These are phyloP conservation scores for Calophaca sinica DNA, from an alignment of 306 rosid genomes.

Conservation along the genomic window DNA sequence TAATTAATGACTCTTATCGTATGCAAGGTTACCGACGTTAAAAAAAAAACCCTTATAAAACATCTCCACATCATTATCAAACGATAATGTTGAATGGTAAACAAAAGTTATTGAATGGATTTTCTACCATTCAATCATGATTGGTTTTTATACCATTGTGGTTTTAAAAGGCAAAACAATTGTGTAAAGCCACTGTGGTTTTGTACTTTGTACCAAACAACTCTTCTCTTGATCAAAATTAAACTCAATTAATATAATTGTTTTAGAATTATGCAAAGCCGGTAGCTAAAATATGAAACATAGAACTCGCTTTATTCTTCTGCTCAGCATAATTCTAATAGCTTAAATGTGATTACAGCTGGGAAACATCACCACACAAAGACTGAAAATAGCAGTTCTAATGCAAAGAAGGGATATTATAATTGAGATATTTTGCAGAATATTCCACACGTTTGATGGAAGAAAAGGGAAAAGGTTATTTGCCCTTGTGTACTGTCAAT, in stretches of 20 bases:
- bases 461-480: too few relatives aligned
- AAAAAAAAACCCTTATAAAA: too few relatives aligned
- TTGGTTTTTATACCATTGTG: too few relatives aligned
- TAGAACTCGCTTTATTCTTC: constrained; percentile 36
- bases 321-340: neutral
- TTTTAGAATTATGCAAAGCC: constrained; percentile 44
- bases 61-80: too few relatives aligned
- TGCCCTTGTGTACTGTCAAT: too few relatives aligned
- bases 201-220: neutral
- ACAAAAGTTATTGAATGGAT: too few relatives aligned
- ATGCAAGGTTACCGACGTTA: too few relatives aligned
- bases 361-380: constrained; percentile 32
- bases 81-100: too few relatives aligned
- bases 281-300: constrained; percentile 31
- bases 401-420: constrained; percentile 38
- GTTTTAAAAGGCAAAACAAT: neutral
- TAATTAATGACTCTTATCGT: too few relatives aligned
- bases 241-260: neutral
- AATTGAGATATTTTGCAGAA: constrained; percentile 39
- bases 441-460: constrained; percentile 50
- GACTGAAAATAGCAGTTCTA: constrained; percentile 27
- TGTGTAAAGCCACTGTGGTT: too few relatives aligned
- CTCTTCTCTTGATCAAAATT: constrained; percentile 7
- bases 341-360: constrained; percentile 51
- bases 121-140: too few relatives aligned